Evolutionary conservation across 768 basidiomycete genomes (phyloP).

Genomic region (Mrakia gelida): DNA sequence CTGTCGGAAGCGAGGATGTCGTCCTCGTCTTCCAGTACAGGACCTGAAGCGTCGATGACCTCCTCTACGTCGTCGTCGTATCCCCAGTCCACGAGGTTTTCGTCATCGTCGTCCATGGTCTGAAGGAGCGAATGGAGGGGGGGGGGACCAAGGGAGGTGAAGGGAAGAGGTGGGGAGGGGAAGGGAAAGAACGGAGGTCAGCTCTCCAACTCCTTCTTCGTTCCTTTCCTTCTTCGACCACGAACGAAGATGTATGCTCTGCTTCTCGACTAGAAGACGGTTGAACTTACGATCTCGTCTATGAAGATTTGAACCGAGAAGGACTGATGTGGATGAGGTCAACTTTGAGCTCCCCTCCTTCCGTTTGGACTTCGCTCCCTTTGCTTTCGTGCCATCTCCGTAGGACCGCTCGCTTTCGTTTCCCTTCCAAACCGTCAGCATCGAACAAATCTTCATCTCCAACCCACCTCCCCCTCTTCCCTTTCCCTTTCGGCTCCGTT

Average conservation of each 20-base stretch:
- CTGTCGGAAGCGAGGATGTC: background rate
- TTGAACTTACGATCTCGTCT: background rate
- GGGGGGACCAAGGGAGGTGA: background rate
- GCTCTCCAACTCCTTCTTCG: background rate
- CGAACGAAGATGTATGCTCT: background rate
- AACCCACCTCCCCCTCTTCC: background rate
- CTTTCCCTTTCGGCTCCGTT: background rate
- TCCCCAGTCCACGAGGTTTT: conserved; percentile 26
- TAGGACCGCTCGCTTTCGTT: background rate
- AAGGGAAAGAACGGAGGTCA: background rate
- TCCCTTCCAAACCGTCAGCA: background rate
- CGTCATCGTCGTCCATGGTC: conserved; percentile 23
- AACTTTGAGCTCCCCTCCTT: background rate
- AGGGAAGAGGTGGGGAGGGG: no score
- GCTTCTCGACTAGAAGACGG: background rate
- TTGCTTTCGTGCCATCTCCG: background rate
- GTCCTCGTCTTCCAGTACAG: background rate
- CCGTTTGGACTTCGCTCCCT: background rate
- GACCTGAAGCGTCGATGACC: background rate
- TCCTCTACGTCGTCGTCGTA: conserved; percentile 22
- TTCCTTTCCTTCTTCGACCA: background rate
- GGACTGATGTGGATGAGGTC: conserved; percentile 5
- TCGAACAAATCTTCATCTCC: background rate
- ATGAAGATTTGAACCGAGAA: background rate
- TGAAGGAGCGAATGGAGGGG: background rate